Percentiles rank a stretch among this genome's conserved stretches.
These are phyloP conservation scores for Zea mays DNA, from an alignment of 176 grass and related monocot species.

Conservation along the genomic window Zm-B73-REFERENCE-NAM-5.0 NC_050096.1:13582501-13583000, in stretches of 20 bases:
- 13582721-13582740: neutral
- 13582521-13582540: neutral
- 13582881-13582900: neutral
- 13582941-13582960: no score
- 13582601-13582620: neutral
- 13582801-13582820: neutral
- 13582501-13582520: neutral
- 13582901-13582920: no score
- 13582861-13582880: neutral
- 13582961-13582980: no score
- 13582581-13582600: conserved; percentile 20
- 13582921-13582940: no score
- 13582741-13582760: neutral
- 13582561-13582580: conserved; percentile 15
- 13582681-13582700: no score
- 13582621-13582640: neutral
- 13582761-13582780: no score
- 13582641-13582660: neutral
- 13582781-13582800: no score
- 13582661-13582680: neutral
- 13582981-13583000: no score
- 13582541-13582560: neutral
- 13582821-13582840: neutral
- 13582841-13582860: neutral
- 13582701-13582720: neutral